A percentile compares a stretch with the other conserved stretches of the same genome.
These are phyloP conservation scores for Colletotrichum sp. DNA, from an alignment of 2,329 filamentous ascomycete genomes.

Conservation along the genomic window DNA sequence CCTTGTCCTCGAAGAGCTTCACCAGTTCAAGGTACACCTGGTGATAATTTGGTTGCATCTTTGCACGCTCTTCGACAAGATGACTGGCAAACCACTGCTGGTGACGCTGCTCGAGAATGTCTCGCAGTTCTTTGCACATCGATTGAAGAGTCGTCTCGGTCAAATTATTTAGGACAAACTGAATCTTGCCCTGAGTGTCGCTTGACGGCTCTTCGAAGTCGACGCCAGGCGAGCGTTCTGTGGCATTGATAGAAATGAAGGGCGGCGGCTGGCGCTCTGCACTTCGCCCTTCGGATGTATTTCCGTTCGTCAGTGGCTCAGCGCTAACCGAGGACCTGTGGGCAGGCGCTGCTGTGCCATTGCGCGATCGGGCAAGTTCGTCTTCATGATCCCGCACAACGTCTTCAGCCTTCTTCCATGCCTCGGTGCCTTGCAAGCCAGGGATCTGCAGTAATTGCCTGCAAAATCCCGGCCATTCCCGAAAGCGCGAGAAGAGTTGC, in stretches of 20 bases:
- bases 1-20: conserved; percentile 78
- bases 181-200: conserved; percentile 88
- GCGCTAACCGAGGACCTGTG: conserved; percentile 41
- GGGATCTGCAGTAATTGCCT: conserved; percentile 83
- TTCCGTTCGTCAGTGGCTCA: conserved; percentile 72
- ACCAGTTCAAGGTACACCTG: conserved; percentile 90
- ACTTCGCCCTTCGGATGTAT: conserved; percentile 64
- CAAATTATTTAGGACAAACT: conserved; percentile 96
- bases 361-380: conserved; percentile 60
- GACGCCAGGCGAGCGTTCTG: conserved; percentile 67
- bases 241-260: conserved; percentile 81
- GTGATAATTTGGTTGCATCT: conserved; percentile 97
- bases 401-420: conserved; percentile 82
- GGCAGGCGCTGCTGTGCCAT: conserved; percentile 47
- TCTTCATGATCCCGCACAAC: conserved; percentile 74
- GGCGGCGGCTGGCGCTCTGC: conserved; percentile 69
- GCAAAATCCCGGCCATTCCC: conserved; percentile 96
- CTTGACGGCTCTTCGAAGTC: conserved; percentile 83
- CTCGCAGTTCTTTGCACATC: conserved; percentile 82
- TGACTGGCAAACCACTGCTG: conserved; percentile 98
- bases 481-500: conserved; percentile 81
- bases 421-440: conserved; percentile 82
- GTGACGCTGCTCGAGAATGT: conserved; percentile 79
- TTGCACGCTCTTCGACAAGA: conserved; percentile 93
- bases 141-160: conserved; percentile 86